Evolutionary conservation across 768 basidiomycete genomes (phyloP), one percentile per base, ranked within the genome.

Genomic region (Phanerochaete carnosa): DNA sequence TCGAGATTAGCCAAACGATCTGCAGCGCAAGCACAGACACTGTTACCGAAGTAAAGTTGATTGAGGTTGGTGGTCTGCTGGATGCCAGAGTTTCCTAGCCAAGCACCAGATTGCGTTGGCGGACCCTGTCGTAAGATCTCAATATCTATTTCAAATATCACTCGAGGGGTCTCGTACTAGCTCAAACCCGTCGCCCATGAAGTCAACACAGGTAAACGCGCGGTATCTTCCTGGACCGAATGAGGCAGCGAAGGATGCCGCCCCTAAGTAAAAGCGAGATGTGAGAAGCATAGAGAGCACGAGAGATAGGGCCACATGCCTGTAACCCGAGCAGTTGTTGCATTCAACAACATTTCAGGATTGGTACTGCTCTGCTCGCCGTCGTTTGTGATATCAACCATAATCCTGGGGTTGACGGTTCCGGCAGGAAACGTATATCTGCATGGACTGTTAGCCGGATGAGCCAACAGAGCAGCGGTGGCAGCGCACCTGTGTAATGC

Each of bases 361-460:
- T 78, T 68, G 3, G 78, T 80, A 58, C 77, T 79, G 63, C 83
- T 84, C 39, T 72, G 72, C 62, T 82, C 79, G 0, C 84, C 85
- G 64, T 87, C 87, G 62, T 86, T 84, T 1, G 85, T 84, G 53
- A 87, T 75, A 59, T 88, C 87, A 13, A 87, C 76, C 22, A 82
- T 71, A 26, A 88, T 79, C 2, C 84, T 79, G 1, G 86, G 86
- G 29, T 65, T 63, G 19, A 37, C 52, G 9, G 65, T 55, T 39
- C 62, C 62, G 8, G 65, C 52, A 2, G 71, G 72, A 62, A 74
- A 74, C 7, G 71, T 73, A 54, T 73, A 71, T 23, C 69, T 70
- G 49, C 35, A 8, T 9, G 1, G 16, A 39, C 8, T 16, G 29
- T 55, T 8, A 22, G n/a, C 1, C 43, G 25, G 30, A 11, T 29